Base-by-base conservation (phyloP, 202 grass and related monocot genomes). In the Zizania palustris region DNA sequence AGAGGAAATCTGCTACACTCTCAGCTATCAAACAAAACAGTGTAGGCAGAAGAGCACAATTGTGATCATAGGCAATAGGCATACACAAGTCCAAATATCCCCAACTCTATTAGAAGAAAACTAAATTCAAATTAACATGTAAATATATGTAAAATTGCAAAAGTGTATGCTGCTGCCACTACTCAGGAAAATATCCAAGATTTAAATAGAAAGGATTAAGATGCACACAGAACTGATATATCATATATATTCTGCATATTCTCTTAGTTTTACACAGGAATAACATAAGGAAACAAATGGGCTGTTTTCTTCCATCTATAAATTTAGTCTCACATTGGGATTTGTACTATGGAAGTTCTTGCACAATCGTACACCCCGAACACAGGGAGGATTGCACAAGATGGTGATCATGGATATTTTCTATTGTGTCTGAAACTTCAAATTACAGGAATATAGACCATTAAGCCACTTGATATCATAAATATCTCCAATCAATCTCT, bases 381-480 rank as follows among this genome's bases (percentile, higher is more conserved):
- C 39, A 58, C 9, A 58, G 37, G 44, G 40, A 77, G 37, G 12
- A 36, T 3, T 4, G 28, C 28, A 36, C 67, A 36, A 6, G 67
- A 34, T 70, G 28, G 15, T 78, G 56, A 57, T 10, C 67, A 64
- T 19, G 19, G 40, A 33, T 67, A 55, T 55, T 77, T 54, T 66
- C 14, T 14, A 33, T 7, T 14, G 28, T 2, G 28, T 28, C 50
- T 18, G 50, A 54, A 53, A 54, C 9, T 73, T 60, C 34, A 67
- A 3, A 57, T 14, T 39, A 60, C 8, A 19, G 33, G 13, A 78
- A 57, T 9, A 15, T 44, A 73, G 15, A 53, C 11, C 15, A 48
- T 54, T 54, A 77, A 54, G 19, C 5, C 53, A 18, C 16, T 21
- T 67, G 4, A n/a, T 33, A 40, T 78, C 42, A 37, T 3, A 4